phyloP scores from a whole-genome alignment of 768 basidiomycete genomes.

The Russula foetens region DNA sequence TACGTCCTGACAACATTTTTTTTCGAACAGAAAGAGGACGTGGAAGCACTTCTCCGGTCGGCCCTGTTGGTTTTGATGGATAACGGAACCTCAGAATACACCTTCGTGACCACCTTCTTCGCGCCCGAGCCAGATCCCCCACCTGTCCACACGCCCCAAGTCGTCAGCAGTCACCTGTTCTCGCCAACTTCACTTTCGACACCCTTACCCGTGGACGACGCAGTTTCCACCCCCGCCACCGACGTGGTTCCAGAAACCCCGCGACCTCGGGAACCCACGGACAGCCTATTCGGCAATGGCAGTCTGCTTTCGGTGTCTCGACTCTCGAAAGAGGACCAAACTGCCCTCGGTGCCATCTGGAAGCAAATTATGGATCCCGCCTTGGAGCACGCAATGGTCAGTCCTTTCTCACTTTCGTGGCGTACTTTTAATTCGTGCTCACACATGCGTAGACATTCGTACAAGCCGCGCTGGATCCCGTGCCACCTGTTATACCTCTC shows the following conservation, averaged over 20 bases:
- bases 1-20: not conserved
- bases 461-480: slow-evolving; percentile 57
- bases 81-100: slow-evolving; percentile 89
- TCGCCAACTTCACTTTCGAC: slow-evolving; percentile 33
- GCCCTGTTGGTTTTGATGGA: slow-evolving; percentile 87
- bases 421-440: not conserved
- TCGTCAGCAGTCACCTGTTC: slow-evolving; percentile 20
- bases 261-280: slow-evolving; percentile 21
- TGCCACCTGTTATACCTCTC: slow-evolving; percentile 67
- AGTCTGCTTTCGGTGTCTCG: slow-evolving; percentile 22
- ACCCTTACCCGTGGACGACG: slow-evolving; percentile 25
- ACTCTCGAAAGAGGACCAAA: slow-evolving; percentile 48
- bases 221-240: slow-evolving; percentile 31
- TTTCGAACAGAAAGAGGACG: slow-evolving; percentile 56
- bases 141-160: slow-evolving; percentile 5
- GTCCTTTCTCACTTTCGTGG: slow-evolving; percentile 16
- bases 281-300: slow-evolving; percentile 31
- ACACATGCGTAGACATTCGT: slow-evolving; percentile 50
- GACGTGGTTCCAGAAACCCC: slow-evolving; percentile 38
- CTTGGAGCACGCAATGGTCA: slow-evolving; percentile 76
- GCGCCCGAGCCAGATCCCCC: slow-evolving; percentile 23
- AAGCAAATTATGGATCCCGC: slow-evolving; percentile 91
- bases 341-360: slow-evolving; percentile 63
- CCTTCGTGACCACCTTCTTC: slow-evolving; percentile 84
- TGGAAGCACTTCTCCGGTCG: slow-evolving; percentile 82